These are phyloP conservation scores for Plenodomus lindquistii DNA, from an alignment of 2,329 filamentous ascomycete species.

Conservation along the genomic window DNA sequence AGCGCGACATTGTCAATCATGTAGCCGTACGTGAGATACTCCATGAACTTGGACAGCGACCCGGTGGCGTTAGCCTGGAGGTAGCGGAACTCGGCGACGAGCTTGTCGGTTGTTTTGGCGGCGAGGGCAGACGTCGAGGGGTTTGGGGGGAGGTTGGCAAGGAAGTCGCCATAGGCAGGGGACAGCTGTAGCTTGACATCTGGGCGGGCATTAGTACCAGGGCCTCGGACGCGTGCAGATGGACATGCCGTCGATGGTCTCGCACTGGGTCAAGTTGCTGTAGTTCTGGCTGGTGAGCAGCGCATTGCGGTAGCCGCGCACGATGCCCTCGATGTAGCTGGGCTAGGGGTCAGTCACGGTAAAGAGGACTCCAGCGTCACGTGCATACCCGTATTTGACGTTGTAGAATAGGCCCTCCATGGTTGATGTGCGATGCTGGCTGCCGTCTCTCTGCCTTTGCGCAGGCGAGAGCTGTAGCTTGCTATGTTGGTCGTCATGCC, in stretches of 20 bases:
- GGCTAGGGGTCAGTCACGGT: slow-evolving; percentile 14
- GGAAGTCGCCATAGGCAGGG: slow-evolving; percentile 95
- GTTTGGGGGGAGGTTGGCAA: slow-evolving; percentile 89
- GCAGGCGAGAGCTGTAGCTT: slow-evolving; percentile 23
- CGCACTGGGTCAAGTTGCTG: slow-evolving; percentile 94
- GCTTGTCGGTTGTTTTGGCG: slow-evolving; percentile 94
- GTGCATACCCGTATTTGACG: slow-evolving; percentile 80
- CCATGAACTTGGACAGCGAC: slow-evolving; percentile 91
- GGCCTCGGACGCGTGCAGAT: neutral
- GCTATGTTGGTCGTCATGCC: slow-evolving; percentile 22
- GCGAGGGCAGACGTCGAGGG: slow-evolving; percentile 95
- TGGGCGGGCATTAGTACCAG: slow-evolving; percentile 58
- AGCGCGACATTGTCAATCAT: slow-evolving; percentile 99
- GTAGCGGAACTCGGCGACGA: slow-evolving; percentile 96
- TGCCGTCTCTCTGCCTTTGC: slow-evolving; percentile 4
- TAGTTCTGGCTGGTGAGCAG: slow-evolving; percentile 91
- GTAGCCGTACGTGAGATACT: slow-evolving; percentile 98
- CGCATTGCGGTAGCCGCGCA: slow-evolving; percentile 93
- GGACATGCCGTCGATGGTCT: slow-evolving; percentile 85
- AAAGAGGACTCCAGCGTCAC: neutral
- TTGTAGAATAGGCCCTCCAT: slow-evolving; percentile 97
- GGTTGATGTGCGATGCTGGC: slow-evolving; percentile 31
- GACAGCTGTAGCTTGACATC: slow-evolving; percentile 98
- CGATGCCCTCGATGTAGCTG: slow-evolving; percentile 96
- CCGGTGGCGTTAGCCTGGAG: slow-evolving; percentile 92